Evolutionary conservation across 306 rosid species (phyloP), one percentile per base, ranked within the genome.

Genomic region (Castanopsis chinensis): DNA sequence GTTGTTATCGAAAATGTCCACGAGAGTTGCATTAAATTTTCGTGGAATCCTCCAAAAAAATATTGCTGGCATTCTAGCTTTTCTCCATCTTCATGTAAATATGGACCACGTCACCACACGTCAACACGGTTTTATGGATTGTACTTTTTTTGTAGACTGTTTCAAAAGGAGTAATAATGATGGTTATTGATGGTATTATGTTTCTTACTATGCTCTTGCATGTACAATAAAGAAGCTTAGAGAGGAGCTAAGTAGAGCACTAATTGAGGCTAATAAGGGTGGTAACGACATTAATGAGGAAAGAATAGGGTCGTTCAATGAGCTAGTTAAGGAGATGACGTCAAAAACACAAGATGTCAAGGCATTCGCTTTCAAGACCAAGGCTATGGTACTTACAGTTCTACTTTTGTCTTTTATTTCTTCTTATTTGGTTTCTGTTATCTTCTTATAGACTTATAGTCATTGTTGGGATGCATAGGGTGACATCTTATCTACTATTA

Each of bases 331-430:
- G 75, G 97, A 90, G 71, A 81, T 92, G 90, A 80, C 87, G 27
- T 84, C 91, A 8, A 89, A 83, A 30, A 77, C 69, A 43, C 92
- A 87, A 72, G 97, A 94, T 83, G 82, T 94, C 33, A 87, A 85
- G 78, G 88, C 91, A 57, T 94, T 94, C 85, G 98, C 93, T 77
- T 92, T 89, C 86, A 87, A 85, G 91, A 94, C 92, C 76, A 94
- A 92, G 84, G 93, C 96, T 69, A 87, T 89, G 98, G 98, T 94
- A 88, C 73, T 1, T 14, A 52, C 49, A n/a, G 58, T 49, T 75
- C 49, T 68, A 41, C 60, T 67, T 76, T 56, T 64, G 41, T 18
- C 64, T 32, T 60, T 69, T 45, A 60, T 69, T 58, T 4, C 49
- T 52, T 33, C 52, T 10, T 33, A 21, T 73, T 55, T 75, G n/a